Base-by-base conservation (phyloP, 129 eudicot species). In the Lactuca sativa region DNA sequence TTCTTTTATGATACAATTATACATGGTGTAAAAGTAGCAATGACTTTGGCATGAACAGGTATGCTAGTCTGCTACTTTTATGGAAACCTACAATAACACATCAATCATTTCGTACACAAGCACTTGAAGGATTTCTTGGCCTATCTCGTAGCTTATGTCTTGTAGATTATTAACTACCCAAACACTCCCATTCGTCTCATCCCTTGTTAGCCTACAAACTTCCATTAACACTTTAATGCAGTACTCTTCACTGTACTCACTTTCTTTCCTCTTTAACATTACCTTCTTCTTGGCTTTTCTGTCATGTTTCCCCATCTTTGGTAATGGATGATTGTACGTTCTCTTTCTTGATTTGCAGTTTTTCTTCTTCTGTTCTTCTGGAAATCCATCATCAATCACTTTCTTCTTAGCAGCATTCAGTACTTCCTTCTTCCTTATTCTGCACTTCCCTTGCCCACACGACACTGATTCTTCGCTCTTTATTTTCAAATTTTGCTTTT, bases 241-340 rank as follows among this genome's bases (percentile, higher is more conserved):
- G 15, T 69, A 56, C 38, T 69, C 64, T 14, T 69, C 65, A 69
- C 40, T 67, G 17, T 67, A 67, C 52, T 68, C 53, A 68, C 52
- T 18, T 6, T 69, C 41, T 37, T 64, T 69, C 17, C 64, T 69
- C 74, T 69, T 69, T n/a, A 69, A 56, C 31, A 57, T 56, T 15
- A 15, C 4, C 56, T 66, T 34, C 43, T 66, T 66, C 44, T 66
- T 49, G 7, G 5, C 7, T 48, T 56, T 56, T 59, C 32, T 69
- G 3, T 40, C 55, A 21, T 38, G 54, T 69, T 40, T 69, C n/a
- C 34, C 64, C 56, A 11, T 40, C 53, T 56, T 56, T 21, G 74
- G 74, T 54, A 69, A 14, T 56, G 74, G 56, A 31, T 69, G 74
- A 65, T 69, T 69, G 74, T 56, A 69, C 41, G n/a, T 40, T 57